Evolutionary conservation across 225 moss, liverwort and hornwort species (phyloP), one percentile per base, ranked within the genome.

Genomic region (Anthoceros angustus): DNA sequence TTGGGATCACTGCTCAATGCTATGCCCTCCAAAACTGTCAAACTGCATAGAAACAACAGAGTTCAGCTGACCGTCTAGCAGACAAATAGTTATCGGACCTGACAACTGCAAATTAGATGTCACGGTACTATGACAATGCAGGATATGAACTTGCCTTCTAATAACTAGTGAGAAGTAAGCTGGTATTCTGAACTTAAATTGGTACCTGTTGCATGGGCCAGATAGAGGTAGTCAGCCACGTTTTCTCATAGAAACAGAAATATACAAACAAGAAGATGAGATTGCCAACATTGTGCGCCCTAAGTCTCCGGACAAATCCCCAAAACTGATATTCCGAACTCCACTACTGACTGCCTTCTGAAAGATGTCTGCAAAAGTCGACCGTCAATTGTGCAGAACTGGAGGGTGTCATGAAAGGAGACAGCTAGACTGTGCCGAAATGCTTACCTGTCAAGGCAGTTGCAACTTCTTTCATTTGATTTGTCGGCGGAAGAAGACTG

Each of bases 1-100:
- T 86, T 84, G 39, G 95, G 86, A 78, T 95, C 81, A 70, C 83
- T 85, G 67, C 91, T 88, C 62, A 95, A 79, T 25, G 95, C 95
- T 77, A 95, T 95, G 46, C 95, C 95, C 81, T 95, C 95, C 68
- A 95, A 74, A 12, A 95, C 95, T 70, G 95, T 86, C 80, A 95
- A 88, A 80, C 95, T 95, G 90, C 62, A 67, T 64, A 70, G 70
- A 25, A 64, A 6, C 49, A 12, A 65, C 25, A 64, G 5, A 18
- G 23, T 20, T 55, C 10, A 55, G 4, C 32, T 55, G n/a, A 9
- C 12, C 23, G 55, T 7, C 55, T 12, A 55, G 55, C 55, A 9
- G 23, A 55, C 55, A 15, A 7, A 9, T 5, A 55, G 23, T 48
- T 1, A 12, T 12, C 46, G 12, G 46, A 18, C 18, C 46, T 18